phyloP scores from a whole-genome alignment of 495 filamentous ascomycete genomes.

The Aspergillus saccharolyticus region DNA sequence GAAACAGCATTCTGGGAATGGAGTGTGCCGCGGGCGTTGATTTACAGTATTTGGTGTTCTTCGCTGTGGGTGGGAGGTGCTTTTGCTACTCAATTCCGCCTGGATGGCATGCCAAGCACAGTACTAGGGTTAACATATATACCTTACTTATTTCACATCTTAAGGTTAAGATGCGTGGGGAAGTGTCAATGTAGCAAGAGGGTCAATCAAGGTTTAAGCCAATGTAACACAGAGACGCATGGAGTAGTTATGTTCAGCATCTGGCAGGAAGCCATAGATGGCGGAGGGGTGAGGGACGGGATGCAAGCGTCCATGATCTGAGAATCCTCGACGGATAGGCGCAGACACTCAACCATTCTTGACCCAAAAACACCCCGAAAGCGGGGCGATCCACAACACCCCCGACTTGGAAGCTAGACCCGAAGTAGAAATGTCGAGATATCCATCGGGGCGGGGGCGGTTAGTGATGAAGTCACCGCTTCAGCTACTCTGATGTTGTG shows the following conservation, averaged over 20 bases:
- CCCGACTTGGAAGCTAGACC: too few relatives aligned
- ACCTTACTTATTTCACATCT: too few relatives aligned
- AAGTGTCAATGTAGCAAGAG: too few relatives aligned
- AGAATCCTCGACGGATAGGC: neutral
- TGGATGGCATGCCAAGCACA: neutral
- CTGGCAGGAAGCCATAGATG: neutral
- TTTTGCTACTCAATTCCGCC: neutral
- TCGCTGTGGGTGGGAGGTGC: neutral
- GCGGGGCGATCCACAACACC: neutral
- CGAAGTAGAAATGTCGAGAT: too few relatives aligned
- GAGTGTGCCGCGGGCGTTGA: conserved; percentile 1
- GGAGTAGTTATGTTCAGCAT: neutral
- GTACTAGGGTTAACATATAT: too few relatives aligned
- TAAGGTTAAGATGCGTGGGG: too few relatives aligned
- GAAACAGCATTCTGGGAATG: neutral
- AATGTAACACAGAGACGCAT: neutral
- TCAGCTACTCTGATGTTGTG: too few relatives aligned
- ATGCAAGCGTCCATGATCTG: neutral
- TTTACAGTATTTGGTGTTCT: neutral
- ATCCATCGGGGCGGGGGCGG: conserved; percentile 2
- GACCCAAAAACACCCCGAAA: neutral
- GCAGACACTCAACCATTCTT: neutral
- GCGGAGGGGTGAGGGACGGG: neutral
- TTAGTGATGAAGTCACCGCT: conserved; percentile 17
- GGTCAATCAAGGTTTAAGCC: neutral